These are phyloP conservation scores for Sequoia sempervirens DNA, from an alignment of 75 land plant genomes.

Conservation along the genomic window DNA sequence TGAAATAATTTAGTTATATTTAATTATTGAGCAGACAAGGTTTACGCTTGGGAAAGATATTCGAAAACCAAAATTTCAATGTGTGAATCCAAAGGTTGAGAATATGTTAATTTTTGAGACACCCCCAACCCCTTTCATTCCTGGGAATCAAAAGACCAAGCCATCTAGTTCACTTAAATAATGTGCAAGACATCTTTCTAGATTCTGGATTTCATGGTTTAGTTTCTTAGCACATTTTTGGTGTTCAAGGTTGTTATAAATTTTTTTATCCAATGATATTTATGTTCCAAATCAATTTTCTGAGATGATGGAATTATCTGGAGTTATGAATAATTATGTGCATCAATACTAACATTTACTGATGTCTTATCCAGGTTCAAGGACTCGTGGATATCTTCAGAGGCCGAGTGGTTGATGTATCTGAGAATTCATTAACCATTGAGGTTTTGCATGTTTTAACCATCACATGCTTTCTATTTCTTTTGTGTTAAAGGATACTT, in stretches of 20 bases:
- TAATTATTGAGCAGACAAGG: neutral
- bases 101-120: neutral
- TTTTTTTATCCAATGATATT: neutral
- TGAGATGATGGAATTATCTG: neutral
- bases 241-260: neutral
- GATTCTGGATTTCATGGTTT: constrained; percentile 3
- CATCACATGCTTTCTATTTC: neutral
- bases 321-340: neutral
- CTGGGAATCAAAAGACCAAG: neutral
- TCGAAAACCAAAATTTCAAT: neutral
- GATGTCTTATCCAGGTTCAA: constrained; percentile 47
- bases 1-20: neutral
- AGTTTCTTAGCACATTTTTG: neutral
- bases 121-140: neutral
- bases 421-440: constrained; percentile 78
- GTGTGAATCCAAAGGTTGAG: neutral
- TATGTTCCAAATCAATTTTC: neutral
- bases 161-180: neutral
- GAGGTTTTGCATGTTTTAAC: constrained; percentile 53
- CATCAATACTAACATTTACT: neutral
- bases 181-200: neutral
- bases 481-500: neutral
- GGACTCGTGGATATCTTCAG: constrained; percentile 87
- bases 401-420: constrained; percentile 86
- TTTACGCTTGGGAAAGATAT: neutral